Base-by-base conservation (phyloP, 1,284 basidiomycete species). In the Laetiporus sulphureus region DNA sequence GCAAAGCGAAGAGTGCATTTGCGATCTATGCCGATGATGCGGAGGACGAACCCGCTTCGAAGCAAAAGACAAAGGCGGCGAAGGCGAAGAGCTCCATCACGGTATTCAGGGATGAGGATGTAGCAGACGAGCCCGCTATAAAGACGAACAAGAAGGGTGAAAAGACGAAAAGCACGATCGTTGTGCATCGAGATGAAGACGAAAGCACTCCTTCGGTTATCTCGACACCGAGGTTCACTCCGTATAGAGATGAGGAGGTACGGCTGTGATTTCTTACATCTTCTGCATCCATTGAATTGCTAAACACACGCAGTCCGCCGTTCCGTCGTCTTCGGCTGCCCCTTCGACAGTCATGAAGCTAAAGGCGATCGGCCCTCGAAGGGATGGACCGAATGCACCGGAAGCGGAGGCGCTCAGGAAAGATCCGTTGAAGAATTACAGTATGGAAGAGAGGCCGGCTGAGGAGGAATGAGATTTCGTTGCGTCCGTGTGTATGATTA, bases 341-440 rank as follows among this genome's bases (percentile, higher is more conserved):
- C 65, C 69, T 16, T 72, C 72, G 30, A 70, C 77, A 13, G 68
- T 79, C n/a, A 83, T 84, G 73, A 83, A 78, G 54, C 65, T 68
- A 24, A 75, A 72, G 59, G 68, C 52, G 1, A 33, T 44, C 6
- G 46, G 44, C 13, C 25, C 46, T 1, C 49, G 45, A 11, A 49
- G 67, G 41, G 57, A 64, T 19, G 69, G 62, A 37, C 67, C 65
- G 6, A 61, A 66, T 32, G 55, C 59, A 22, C 59, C 69, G 1
- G 83, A 87, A 58, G 80, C 81, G 12, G 84, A 88, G 56, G 84
- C 83, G 2, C 59, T 88, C 45, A 68, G 83, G 45, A 83, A 75
- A 54, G 81, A 87, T 58, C 85, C 85, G 2, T 63, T 88, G 59
- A 88, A 85, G 68, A 88, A 88, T 54, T 84, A 88, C 43, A 44